Evolutionary conservation across 2,329 filamentous ascomycete genomes (phyloP).

Genomic region (Magnaporthiopsis poae): DNA sequence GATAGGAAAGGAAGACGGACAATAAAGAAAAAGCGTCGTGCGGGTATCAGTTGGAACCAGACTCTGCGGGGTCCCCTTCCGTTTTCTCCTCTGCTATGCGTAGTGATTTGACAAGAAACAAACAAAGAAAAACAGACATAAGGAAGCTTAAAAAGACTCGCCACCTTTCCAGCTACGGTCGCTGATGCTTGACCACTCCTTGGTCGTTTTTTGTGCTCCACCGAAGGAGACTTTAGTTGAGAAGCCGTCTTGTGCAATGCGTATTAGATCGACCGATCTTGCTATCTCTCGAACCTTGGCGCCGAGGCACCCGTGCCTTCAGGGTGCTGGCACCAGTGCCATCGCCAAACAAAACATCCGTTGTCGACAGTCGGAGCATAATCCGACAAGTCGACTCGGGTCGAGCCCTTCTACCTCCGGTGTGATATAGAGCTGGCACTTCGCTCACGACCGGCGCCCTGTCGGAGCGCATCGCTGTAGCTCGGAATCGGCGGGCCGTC

Average conservation of each 20-base stretch:
- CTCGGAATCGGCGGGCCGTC: slow-evolving; percentile 62
- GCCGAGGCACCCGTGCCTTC: background rate
- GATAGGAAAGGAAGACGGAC: background rate
- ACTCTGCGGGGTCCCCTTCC: background rate
- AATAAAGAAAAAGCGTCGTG: background rate
- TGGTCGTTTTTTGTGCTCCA: background rate
- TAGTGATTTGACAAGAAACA: background rate
- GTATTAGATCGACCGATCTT: background rate
- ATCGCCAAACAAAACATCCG: background rate
- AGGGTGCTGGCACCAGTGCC: background rate
- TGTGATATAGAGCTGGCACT: slow-evolving; percentile 28
- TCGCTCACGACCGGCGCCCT: slow-evolving; percentile 38
- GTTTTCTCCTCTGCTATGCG: background rate
- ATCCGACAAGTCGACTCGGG: background rate
- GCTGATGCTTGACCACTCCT: background rate
- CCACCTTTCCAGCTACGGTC: background rate
- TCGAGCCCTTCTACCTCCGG: background rate
- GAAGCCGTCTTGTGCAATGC: background rate
- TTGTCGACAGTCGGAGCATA: background rate
- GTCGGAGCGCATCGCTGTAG: slow-evolving; percentile 64
- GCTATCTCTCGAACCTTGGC: background rate
- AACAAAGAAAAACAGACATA: background rate
- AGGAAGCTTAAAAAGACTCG: background rate
- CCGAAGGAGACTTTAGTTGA: background rate
- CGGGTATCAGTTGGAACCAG: background rate